Conservation (phyloP, 225 moss, liverwort and hornwort species). For the Physcomitrium patens region DNA sequence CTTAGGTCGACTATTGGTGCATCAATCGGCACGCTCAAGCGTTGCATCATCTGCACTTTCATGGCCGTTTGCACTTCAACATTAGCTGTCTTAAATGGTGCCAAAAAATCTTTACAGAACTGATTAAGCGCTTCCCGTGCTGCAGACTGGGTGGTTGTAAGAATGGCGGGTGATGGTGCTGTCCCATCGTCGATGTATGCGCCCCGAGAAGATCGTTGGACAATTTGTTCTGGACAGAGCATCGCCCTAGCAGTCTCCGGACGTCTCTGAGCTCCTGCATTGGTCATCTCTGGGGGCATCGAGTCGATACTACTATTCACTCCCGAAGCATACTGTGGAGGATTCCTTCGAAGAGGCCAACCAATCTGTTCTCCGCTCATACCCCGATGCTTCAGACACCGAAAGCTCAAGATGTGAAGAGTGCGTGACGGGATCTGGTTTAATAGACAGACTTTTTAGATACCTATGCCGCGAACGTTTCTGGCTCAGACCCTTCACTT, state of each 20-base stretch:
- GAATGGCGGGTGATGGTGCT: conserved; percentile 55
- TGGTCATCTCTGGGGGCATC: too few species aligned
- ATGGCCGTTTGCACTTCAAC: not conserved
- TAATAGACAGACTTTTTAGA: conserved; percentile 39
- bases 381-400: too few species aligned
- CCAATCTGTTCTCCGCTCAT: too few species aligned
- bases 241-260: too few species aligned
- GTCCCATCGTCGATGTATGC: conserved; percentile 49
- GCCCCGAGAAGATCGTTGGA: conserved; percentile 43
- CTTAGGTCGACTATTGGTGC: conserved; percentile 13
- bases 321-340: too few species aligned
- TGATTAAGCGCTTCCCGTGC: conserved; percentile 42
- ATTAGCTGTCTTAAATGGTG: conserved; percentile 23
- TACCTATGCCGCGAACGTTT: conserved; percentile 16
- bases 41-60: conserved; percentile 31
- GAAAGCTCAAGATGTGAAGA: conserved; percentile 8
- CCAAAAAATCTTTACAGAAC: conserved; percentile 40
- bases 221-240: too few species aligned
- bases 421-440: conserved; percentile 12
- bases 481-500: conserved; percentile 30
- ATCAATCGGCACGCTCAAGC: conserved; percentile 19
- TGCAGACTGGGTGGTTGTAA: conserved; percentile 31
- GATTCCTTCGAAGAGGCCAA: too few species aligned
- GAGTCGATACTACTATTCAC: too few species aligned
- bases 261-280: too few species aligned